phyloP scores from a whole-genome alignment of 345 rosid species.

The Kernera saxatilis region DNA sequence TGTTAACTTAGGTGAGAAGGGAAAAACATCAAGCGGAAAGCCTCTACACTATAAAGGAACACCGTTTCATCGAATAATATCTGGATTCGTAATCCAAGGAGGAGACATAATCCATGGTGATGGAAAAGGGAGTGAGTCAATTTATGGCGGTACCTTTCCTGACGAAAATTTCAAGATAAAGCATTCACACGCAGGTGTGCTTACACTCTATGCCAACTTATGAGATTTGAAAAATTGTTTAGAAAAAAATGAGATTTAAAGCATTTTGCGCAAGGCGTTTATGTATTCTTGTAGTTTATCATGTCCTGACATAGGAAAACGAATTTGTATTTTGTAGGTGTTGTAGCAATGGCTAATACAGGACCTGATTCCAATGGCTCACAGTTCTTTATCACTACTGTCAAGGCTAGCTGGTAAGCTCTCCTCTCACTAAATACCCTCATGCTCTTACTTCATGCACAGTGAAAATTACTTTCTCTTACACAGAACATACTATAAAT shows the following conservation, averaged over 20 bases:
- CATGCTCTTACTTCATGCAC: background rate
- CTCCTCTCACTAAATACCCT: background rate
- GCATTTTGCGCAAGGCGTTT: background rate
- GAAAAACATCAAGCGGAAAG: conserved; percentile 55
- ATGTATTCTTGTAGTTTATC: background rate
- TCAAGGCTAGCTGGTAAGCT: conserved; percentile 91
- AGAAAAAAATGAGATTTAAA: background rate
- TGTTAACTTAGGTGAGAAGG: conserved; percentile 55
- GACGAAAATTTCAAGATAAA: conserved; percentile 89
- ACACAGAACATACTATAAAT: background rate
- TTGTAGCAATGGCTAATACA: conserved; percentile 87
- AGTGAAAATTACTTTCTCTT: background rate
- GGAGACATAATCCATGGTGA: conserved; percentile 74
- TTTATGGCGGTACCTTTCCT: conserved; percentile 74
- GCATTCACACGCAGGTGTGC: conserved; percentile 77
- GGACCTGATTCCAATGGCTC: conserved; percentile 96
- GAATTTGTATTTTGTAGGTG: conserved; percentile 42
- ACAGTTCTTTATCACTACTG: conserved; percentile 88
- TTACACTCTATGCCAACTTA: background rate
- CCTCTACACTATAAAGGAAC: conserved; percentile 72
- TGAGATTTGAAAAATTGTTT: background rate
- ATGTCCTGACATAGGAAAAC: background rate
- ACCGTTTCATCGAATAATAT: conserved; percentile 85
- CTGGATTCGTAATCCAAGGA: conserved; percentile 95
- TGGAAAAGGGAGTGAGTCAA: conserved; percentile 78